phyloP scores from a whole-genome alignment of 192 early-diverging fungal genomes.

The Glomus cerebriforme region DNA sequence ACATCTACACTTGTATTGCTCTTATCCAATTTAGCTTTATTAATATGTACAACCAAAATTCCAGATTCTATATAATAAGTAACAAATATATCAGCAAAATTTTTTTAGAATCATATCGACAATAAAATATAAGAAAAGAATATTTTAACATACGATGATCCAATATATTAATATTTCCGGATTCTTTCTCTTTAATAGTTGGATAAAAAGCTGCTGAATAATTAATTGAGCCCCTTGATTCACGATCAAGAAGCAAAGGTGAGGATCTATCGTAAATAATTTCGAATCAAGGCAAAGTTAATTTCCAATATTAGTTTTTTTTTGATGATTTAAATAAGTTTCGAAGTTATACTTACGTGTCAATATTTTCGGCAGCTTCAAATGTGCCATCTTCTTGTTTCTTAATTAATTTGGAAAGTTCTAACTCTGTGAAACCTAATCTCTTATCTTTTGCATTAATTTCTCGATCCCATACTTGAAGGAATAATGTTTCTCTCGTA shows the following conservation, averaged over 20 bases:
- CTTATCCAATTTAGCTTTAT: constrained; percentile 15
- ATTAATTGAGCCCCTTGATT: neutral
- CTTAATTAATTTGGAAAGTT: constrained; percentile 19
- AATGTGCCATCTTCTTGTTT: constrained; percentile 32
- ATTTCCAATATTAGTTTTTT: neutral
- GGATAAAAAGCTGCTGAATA: constrained; percentile 30
- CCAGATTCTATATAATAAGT: constrained; percentile 14
- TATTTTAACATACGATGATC: neutral
- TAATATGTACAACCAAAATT: constrained; percentile 18
- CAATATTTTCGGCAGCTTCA: constrained; percentile 32
- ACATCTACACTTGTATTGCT: neutral
- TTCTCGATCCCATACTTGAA: constrained; percentile 82
- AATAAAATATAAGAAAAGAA: neutral
- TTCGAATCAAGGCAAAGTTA: no score
- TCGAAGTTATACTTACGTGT: constrained; percentile 30
- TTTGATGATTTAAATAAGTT: neutral
- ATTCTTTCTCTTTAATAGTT: neutral
- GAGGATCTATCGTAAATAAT: neutral
- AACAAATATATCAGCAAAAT: neutral
- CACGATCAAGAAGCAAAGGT: neutral
- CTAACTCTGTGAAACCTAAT: constrained; percentile 58
- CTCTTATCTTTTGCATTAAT: constrained; percentile 69
- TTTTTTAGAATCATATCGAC: neutral
- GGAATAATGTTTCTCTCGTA: constrained; percentile 58
- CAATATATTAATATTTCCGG: neutral